Percentiles rank a stretch among this genome's conserved stretches.
phyloP scores from a whole-genome alignment of 495 filamentous ascomycete species.

The Penicillium samsonianum region DNA sequence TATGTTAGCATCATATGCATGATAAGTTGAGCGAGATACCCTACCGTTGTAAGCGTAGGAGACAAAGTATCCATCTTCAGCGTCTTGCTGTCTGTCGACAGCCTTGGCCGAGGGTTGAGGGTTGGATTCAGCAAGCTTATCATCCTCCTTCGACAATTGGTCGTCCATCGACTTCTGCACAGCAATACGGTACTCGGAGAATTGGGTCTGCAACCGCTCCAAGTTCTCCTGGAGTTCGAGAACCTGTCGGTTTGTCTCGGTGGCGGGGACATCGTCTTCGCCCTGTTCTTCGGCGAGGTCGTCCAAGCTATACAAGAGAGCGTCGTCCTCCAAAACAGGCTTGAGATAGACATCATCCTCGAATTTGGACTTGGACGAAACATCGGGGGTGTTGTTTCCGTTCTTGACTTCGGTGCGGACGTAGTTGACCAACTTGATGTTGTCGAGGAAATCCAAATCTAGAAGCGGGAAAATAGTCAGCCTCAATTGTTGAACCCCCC shows the following conservation, averaged over 20 bases:
- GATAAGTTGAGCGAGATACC: conserved; percentile 8
- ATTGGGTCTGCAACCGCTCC: conserved; percentile 63
- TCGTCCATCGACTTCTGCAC: conserved; percentile 72
- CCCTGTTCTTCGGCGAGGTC: conserved; percentile 58
- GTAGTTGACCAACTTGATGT: conserved; percentile 85
- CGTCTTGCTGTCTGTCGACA: conserved; percentile 34
- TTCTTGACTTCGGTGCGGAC: conserved; percentile 58
- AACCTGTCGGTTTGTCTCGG: conserved; percentile 56
- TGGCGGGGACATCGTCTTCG: conserved; percentile 24
- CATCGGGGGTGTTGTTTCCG: conserved; percentile 53
- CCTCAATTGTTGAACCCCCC: not conserved
- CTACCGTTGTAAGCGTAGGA: conserved; percentile 79
- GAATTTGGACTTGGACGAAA: conserved; percentile 60
- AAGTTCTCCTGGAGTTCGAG: conserved; percentile 69
- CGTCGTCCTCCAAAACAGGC: conserved; percentile 88
- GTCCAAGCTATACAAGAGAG: conserved; percentile 79
- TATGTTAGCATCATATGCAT: conserved; percentile 18
- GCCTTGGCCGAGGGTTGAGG: conserved; percentile 18
- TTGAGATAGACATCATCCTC: conserved; percentile 75
- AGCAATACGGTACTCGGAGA: conserved; percentile 67
- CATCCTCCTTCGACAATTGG: conserved; percentile 58
- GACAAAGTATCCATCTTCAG: conserved; percentile 71
- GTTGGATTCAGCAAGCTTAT: conserved; percentile 32
- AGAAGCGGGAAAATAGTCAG: conserved; percentile 17
- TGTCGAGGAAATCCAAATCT: conserved; percentile 80